Conservation (phyloP, 1,284 basidiomycete genomes). For the Moesziomyces globuligerus region DNA sequence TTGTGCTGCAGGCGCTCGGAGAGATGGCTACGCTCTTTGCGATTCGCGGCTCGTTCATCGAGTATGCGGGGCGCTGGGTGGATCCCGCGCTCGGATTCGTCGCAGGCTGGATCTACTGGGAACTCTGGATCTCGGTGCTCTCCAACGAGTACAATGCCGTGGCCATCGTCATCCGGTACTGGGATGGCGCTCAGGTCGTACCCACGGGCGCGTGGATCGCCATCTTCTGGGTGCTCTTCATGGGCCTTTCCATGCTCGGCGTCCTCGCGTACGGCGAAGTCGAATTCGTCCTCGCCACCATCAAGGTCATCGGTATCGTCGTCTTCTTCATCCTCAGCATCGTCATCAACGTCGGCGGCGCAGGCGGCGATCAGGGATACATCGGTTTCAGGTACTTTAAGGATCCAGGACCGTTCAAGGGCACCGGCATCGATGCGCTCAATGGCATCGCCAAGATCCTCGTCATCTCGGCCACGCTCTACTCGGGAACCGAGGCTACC, state of each 20-base stretch:
- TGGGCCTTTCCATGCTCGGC: conserved; percentile 37
- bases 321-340: conserved; percentile 50
- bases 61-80: conserved; percentile 80
- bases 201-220: conserved; percentile 38
- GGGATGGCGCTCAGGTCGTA: conserved; percentile 27
- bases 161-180: conserved; percentile 43
- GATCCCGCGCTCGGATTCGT: conserved; percentile 76
- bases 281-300: conserved; percentile 60
- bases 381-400: conserved; percentile 56
- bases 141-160: conserved; percentile 51
- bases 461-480: conserved; percentile 75
- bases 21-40: conserved; percentile 70
- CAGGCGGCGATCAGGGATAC: conserved; percentile 39
- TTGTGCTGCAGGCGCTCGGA: conserved; percentile 47
- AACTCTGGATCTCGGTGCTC: conserved; percentile 44
- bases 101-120: conserved; percentile 71
- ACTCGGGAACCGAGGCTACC: conserved; percentile 76
- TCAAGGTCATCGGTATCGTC: conserved; percentile 45
- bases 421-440: conserved; percentile 51
- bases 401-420: conserved; percentile 68
- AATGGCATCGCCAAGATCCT: conserved; percentile 70
- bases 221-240: conserved; percentile 53
- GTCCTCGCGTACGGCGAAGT: conserved; percentile 48
- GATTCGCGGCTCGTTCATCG: conserved; percentile 78
- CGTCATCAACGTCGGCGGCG: conserved; percentile 46